A percentile compares a stretch with the other conserved stretches of the same genome.
phyloP scores from a whole-genome alignment of 2,329 filamentous ascomycete genomes.

The Hypocreales sp. region DNA sequence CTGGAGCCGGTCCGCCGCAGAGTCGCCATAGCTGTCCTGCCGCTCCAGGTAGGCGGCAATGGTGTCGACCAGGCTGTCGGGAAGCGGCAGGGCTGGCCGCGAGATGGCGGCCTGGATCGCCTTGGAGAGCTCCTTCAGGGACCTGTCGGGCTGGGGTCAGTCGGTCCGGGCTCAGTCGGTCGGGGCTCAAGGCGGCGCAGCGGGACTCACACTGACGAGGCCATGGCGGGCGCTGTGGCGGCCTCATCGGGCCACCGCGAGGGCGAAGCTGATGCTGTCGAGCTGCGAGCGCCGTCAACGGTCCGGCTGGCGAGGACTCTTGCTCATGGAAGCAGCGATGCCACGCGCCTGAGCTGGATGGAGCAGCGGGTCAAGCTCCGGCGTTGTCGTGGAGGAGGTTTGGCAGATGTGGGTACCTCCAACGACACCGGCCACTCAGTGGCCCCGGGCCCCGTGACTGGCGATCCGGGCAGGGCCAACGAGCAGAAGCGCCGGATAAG shows the following conservation, averaged over 20 bases:
- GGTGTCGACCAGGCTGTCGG: conserved; percentile 44
- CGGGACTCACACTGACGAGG: conserved; percentile 12
- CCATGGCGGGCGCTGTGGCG: conserved; percentile 10
- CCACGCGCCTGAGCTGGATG: too few species aligned
- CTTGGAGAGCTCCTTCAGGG: conserved; percentile 46
- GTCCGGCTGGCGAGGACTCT: too few species aligned
- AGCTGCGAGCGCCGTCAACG: background rate
- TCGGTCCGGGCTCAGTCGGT: conserved; percentile 6
- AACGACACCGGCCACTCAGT: too few species aligned
- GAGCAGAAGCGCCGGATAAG: too few species aligned
- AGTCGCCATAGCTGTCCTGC: conserved; percentile 51
- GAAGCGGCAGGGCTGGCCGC: conserved; percentile 44
- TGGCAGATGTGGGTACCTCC: too few species aligned
- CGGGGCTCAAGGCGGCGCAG: conserved; percentile 5
- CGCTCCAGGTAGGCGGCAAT: conserved; percentile 55
- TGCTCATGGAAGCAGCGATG: too few species aligned
- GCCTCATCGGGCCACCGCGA: too few species aligned
- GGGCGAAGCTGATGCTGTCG: background rate
- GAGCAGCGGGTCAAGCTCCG: too few species aligned
- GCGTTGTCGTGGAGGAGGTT: too few species aligned
- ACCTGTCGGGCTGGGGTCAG: conserved; percentile 21
- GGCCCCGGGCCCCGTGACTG: too few species aligned
- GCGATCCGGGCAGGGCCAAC: too few species aligned
- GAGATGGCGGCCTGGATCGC: conserved; percentile 33
- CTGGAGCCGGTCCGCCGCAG: conserved; percentile 53